Evolutionary conservation across 2,329 filamentous ascomycete genomes (phyloP), one percentile per base, ranked within the genome.

Genomic region (Boeremia lycopersici): DNA sequence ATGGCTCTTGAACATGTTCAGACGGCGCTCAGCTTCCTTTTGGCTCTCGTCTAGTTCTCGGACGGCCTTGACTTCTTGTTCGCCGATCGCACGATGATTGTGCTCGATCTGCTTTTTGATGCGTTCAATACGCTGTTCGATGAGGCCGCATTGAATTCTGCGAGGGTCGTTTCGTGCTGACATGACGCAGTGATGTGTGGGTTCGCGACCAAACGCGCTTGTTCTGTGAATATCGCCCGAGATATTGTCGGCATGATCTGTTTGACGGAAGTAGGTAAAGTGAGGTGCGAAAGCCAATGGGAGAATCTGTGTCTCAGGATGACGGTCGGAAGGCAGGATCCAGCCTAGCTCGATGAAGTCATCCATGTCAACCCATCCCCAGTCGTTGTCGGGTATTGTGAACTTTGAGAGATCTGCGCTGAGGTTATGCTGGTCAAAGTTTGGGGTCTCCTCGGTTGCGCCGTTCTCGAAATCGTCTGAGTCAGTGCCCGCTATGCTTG

Each of bases 361-460:
- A 71, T 99, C 95, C 92, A 99, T 98, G 69, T 99, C 95, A 59
- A 99, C 93, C 95, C 95, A 99, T 50, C 89, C 92, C 63, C 92
- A 87, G 69, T 99, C 95, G 49, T 96, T 90, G 72, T 99, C 95
- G 0, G 95, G 93, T 44, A 99, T 99, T 0, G 88, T 93, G 71
- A 99, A 99, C 48, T 89, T 88, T 0, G 93, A 96, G 44, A 96
- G 81, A 71, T 88, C 85, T 23, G 79, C 76, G 2, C 79, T 73
- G 3, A 78, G 71, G 35, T 81, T 76, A 26, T 83, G 79, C 48
- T 73, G 69, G 53, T 86, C 82, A 57, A 82, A 83, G 4, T 79
- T 78, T 1, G 82, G 82, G 26, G 86, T 72, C 8, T 81, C 82
- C 51, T 86, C 84, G 26, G 93, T 89, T 3, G 84, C 84, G 7